These are phyloP conservation scores for Fragaria nilgerrensis DNA, from an alignment of 306 rosid genomes.

Conservation along the genomic window DNA sequence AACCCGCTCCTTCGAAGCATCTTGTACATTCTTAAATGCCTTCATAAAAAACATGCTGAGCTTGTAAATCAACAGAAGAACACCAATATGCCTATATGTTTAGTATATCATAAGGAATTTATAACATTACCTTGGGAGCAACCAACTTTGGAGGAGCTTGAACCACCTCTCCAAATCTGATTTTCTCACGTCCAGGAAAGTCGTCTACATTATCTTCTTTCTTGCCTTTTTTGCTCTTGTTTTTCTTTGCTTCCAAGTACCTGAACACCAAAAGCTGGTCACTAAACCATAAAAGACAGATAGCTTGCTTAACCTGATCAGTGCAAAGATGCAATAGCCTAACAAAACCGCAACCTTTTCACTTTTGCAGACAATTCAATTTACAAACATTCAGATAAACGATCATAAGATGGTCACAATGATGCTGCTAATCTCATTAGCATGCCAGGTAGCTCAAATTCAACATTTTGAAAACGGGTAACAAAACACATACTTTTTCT, in stretches of 20 bases:
- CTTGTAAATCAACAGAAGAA: slow-evolving; percentile 9
- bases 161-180: slow-evolving; percentile 86
- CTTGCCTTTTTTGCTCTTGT: slow-evolving; percentile 54
- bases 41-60: slow-evolving; percentile 33
- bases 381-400: background rate
- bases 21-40: slow-evolving; percentile 60
- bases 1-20: slow-evolving; percentile 79
- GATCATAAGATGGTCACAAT: background rate
- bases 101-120: slow-evolving; percentile 13
- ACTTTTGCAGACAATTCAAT: background rate
- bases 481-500: slow-evolving; percentile 60
- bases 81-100: background rate
- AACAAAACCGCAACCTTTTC: background rate
- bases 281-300: background rate
- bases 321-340: background rate
- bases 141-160: slow-evolving; percentile 84
- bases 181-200: slow-evolving; percentile 71
- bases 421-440: background rate
- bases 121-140: slow-evolving; percentile 59
- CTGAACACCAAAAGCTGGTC: slow-evolving; percentile 36
- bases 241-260: slow-evolving; percentile 61
- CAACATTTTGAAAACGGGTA: background rate
- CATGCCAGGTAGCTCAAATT: background rate
- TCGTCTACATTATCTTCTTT: slow-evolving; percentile 44
- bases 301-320: slow-evolving; percentile 13